Evolutionary conservation across 75 land plant genomes (phyloP).

Genomic region (Pinus taeda): DNA sequence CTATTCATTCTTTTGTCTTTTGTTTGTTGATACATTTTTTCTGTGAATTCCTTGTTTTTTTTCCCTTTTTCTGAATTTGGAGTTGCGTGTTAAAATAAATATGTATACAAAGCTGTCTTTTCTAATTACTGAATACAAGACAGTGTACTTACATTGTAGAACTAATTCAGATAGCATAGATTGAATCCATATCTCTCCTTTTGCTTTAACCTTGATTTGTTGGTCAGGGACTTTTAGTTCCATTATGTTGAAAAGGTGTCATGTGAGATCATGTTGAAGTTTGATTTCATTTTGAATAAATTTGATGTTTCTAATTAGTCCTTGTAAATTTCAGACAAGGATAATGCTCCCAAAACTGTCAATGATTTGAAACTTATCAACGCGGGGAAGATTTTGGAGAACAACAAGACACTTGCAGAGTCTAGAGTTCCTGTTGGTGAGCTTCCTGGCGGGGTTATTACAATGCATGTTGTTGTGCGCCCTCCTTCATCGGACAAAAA

Average conservation of each 20-base stretch:
- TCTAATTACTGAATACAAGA: not conserved
- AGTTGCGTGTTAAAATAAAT: not conserved
- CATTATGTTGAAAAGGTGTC: not conserved
- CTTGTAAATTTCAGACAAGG: conserved; percentile 43
- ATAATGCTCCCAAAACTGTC: conserved; percentile 60
- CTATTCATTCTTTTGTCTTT: not conserved
- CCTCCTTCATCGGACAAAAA: conserved; percentile 64
- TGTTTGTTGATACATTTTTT: not conserved
- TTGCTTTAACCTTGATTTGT: not conserved
- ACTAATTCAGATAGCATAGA: not conserved
- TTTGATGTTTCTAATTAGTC: not conserved
- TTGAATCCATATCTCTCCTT: not conserved
- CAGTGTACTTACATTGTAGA: not conserved
- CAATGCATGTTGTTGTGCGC: conserved; percentile 85
- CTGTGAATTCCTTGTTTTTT: not conserved
- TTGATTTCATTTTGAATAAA: not conserved
- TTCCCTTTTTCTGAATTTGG: not conserved
- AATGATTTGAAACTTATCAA: conserved; percentile 81
- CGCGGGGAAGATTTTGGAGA: conserved; percentile 81
- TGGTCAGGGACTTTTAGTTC: not conserved
- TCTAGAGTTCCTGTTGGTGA: conserved; percentile 67
- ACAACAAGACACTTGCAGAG: conserved; percentile 69
- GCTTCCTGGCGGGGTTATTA: conserved; percentile 77
- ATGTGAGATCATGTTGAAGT: not conserved
- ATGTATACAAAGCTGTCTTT: not conserved